phyloP scores from a whole-genome alignment of 2,329 filamentous ascomycete species.

The Monilinia vaccinii-corymbosi region DNA sequence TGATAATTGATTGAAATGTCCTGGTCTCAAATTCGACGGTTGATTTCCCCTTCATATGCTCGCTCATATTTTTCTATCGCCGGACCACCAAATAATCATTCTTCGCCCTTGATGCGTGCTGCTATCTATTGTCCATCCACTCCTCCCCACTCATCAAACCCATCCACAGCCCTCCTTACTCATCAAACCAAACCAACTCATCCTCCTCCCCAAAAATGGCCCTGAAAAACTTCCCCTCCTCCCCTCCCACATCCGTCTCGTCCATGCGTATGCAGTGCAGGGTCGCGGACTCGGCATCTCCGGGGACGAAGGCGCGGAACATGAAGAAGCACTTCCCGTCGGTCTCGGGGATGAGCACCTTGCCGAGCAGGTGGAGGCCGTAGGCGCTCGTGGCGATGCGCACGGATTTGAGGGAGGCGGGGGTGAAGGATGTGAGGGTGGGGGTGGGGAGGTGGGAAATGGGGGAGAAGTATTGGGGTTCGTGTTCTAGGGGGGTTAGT shows the following conservation, averaged over 20 bases:
- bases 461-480: constrained; percentile 45
- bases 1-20: neutral
- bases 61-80: neutral
- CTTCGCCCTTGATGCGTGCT: no score
- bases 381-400: constrained; percentile 39
- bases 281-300: constrained; percentile 32
- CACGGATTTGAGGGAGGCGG: constrained; percentile 36
- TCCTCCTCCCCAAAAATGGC: constrained; percentile 41
- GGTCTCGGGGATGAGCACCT: constrained; percentile 35
- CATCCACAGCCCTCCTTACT: constrained; percentile 36
- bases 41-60: neutral
- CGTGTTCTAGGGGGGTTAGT: constrained; percentile 36
- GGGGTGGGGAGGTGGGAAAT: constrained; percentile 28
- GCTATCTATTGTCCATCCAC: neutral
- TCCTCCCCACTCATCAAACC: constrained; percentile 39
- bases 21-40: neutral
- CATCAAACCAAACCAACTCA: constrained; percentile 46
- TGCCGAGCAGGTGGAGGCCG: constrained; percentile 41
- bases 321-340: constrained; percentile 35
- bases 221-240: constrained; percentile 34
- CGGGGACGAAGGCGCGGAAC: constrained; percentile 39
- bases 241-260: constrained; percentile 35
- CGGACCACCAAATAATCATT: neutral
- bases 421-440: constrained; percentile 26
- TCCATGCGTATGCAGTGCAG: constrained; percentile 39